Percentiles rank a stretch among this genome's conserved stretches.
phyloP scores from a whole-genome alignment of 176 grass and related monocot species.

The Puya raimondii region DNA sequence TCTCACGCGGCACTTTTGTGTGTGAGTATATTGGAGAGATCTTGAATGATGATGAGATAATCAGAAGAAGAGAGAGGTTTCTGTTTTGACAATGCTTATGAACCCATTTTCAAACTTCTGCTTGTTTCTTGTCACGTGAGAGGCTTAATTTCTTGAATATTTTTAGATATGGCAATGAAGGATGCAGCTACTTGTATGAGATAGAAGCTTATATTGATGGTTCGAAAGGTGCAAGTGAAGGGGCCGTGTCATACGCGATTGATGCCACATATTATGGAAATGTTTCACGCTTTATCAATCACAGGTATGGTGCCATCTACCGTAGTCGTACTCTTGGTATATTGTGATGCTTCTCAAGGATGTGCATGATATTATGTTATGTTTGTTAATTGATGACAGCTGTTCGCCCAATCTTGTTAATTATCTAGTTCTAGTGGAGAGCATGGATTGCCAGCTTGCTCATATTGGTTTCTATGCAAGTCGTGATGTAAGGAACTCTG shows the following conservation, averaged over 20 bases:
- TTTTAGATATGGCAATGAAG: slow-evolving; percentile 40
- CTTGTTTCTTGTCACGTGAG: background rate
- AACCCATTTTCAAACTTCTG: background rate
- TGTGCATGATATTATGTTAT: slow-evolving; percentile 5
- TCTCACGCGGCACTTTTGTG: slow-evolving; percentile 79
- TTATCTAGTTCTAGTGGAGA: slow-evolving; percentile 64
- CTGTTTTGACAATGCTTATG: slow-evolving; percentile 3
- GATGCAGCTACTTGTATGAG: slow-evolving; percentile 50
- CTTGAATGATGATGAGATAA: slow-evolving; percentile 40
- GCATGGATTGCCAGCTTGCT: slow-evolving; percentile 74
- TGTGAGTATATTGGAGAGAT: slow-evolving; percentile 91
- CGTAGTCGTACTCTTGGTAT: background rate
- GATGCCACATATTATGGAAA: slow-evolving; percentile 82
- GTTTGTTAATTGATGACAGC: slow-evolving; percentile 39
- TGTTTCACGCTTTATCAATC: slow-evolving; percentile 93
- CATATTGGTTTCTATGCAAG: slow-evolving; percentile 84
- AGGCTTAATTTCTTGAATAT: slow-evolving; percentile 10
- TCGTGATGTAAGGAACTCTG: slow-evolving; percentile 45
- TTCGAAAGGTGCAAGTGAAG: slow-evolving; percentile 34
- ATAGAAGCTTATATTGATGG: slow-evolving; percentile 55
- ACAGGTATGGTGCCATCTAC: slow-evolving; percentile 45
- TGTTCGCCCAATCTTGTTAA: slow-evolving; percentile 79
- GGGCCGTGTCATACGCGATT: slow-evolving; percentile 40
- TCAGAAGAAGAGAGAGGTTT: slow-evolving; percentile 48
- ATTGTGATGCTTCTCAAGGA: slow-evolving; percentile 17